These are phyloP conservation scores for Pythium aphanidermatum DNA, from an alignment of 352 stramenopile genomes.

Conservation along the genomic window DNA sequence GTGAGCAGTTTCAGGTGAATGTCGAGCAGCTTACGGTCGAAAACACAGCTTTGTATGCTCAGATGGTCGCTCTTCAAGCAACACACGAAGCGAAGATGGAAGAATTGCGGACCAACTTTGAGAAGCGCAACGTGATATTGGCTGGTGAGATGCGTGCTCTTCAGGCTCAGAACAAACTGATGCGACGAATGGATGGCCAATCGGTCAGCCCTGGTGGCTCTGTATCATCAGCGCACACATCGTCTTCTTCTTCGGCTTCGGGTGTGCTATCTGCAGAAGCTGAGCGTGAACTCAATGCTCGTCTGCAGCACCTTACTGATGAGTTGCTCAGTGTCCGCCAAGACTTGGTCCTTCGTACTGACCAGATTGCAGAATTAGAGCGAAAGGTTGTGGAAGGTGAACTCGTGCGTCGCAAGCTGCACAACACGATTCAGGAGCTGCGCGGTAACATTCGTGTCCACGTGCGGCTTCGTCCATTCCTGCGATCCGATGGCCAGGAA, in stretches of 20 bases:
- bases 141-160: constrained; percentile 70
- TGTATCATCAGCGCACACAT: not conserved
- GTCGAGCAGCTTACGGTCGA: constrained; percentile 81
- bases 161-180: constrained; percentile 69
- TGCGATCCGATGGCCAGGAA: constrained; percentile 78
- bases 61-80: constrained; percentile 82
- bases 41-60: constrained; percentile 79
- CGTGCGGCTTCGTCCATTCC: constrained; percentile 90
- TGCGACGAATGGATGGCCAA: constrained; percentile 30
- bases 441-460: constrained; percentile 99
- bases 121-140: constrained; percentile 67
- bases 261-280: constrained; percentile 23
- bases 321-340: constrained; percentile 54
- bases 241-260: not conserved
- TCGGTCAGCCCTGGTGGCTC: not conserved
- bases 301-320: constrained; percentile 66
- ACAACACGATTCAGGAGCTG: constrained; percentile 99
- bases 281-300: constrained; percentile 36
- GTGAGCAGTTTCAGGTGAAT: constrained; percentile 84
- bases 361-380: constrained; percentile 66
- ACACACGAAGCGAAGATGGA: constrained; percentile 81
- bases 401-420: constrained; percentile 89
- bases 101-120: constrained; percentile 55
- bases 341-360: constrained; percentile 52
- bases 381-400: constrained; percentile 54